A percentile compares a stretch with the other conserved stretches of the same genome.
These are phyloP conservation scores for Tranzscheliella williamsii DNA, from an alignment of 1,284 basidiomycete genomes.

Conservation along the genomic window DNA sequence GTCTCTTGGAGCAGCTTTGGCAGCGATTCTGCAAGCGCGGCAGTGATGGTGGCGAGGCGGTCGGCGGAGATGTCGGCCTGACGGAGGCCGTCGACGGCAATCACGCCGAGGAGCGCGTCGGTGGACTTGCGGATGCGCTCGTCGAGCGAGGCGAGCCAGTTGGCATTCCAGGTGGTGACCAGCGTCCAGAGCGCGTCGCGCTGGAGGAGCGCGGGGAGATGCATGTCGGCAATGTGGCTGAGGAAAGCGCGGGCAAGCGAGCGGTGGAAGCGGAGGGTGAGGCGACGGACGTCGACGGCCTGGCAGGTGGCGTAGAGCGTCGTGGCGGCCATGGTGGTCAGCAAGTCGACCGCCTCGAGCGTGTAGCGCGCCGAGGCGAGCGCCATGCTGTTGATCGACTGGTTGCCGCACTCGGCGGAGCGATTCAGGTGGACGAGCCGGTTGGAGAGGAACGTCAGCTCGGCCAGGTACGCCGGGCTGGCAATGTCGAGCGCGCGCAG, in stretches of 20 bases:
- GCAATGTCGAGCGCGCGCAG: constrained; percentile 82
- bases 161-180: constrained; percentile 1
- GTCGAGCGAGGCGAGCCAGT: background rate
- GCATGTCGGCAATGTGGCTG: background rate
- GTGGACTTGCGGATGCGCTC: background rate
- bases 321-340: constrained; percentile 6
- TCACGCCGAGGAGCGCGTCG: background rate
- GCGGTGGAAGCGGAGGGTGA: background rate
- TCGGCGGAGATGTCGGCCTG: background rate
- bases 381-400: constrained; percentile 14
- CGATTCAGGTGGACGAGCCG: constrained; percentile 82
- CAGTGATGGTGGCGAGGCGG: background rate
- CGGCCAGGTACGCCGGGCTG: constrained; percentile 51
- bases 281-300: constrained; percentile 3
- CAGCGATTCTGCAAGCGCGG: no score
- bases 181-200: background rate
- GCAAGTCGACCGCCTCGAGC: constrained; percentile 4
- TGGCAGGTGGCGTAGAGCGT: constrained; percentile 7
- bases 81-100: background rate
- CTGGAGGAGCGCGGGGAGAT: background rate
- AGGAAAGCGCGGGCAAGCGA: no score
- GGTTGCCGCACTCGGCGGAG: constrained; percentile 12
- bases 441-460: constrained; percentile 78
- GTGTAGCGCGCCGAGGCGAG: constrained; percentile 13
- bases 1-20: no score